phyloP scores from a whole-genome alignment of 495 filamentous ascomycete species.

The Neurospora tetrasperma region DNA sequence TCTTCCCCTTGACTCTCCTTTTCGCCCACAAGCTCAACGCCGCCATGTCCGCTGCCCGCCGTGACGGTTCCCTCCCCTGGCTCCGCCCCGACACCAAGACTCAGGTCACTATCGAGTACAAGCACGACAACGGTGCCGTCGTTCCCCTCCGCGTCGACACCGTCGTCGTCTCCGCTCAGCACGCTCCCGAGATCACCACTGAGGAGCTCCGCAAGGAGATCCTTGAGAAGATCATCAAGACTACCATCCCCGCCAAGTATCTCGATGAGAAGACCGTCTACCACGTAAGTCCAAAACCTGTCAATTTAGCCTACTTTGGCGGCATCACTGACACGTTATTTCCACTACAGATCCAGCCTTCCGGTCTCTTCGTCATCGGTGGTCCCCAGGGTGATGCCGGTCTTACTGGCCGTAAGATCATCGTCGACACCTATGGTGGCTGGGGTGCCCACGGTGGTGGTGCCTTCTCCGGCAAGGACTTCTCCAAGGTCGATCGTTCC shows the following conservation, averaged over 20 bases:
- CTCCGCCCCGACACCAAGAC: slow-evolving; percentile 98
- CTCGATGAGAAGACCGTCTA: slow-evolving; percentile 88
- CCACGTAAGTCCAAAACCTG: slow-evolving; percentile 50
- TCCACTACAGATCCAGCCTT: slow-evolving; percentile 71
- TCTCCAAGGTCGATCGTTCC: slow-evolving; percentile 98
- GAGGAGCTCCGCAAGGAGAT: slow-evolving; percentile 91
- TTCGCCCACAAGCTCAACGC: slow-evolving; percentile 93
- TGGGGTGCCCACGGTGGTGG: slow-evolving; percentile 99
- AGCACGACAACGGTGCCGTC: slow-evolving; percentile 89
- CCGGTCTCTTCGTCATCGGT: slow-evolving; percentile 96
- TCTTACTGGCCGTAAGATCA: slow-evolving; percentile 99
- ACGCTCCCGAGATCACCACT: slow-evolving; percentile 79
- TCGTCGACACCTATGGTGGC: slow-evolving; percentile 99
- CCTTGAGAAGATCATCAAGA: slow-evolving; percentile 93
- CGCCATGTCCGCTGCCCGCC: slow-evolving; percentile 80
- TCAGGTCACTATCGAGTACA: slow-evolving; percentile 97
- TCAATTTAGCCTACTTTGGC: not conserved
- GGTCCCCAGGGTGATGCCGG: slow-evolving; percentile 98
- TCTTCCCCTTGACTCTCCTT: slow-evolving; percentile 84
- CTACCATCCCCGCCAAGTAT: slow-evolving; percentile 83
- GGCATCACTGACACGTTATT: slow-evolving; percentile 16
- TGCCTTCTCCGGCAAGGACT: slow-evolving; percentile 99
- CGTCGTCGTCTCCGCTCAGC: slow-evolving; percentile 92
- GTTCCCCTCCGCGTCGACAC: slow-evolving; percentile 90
- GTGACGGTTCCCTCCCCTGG: slow-evolving; percentile 83